A percentile compares a stretch with the other conserved stretches of the same genome.
phyloP scores from a whole-genome alignment of 2,329 filamentous ascomycete genomes.

The Microsporum ferrugineum region DNA sequence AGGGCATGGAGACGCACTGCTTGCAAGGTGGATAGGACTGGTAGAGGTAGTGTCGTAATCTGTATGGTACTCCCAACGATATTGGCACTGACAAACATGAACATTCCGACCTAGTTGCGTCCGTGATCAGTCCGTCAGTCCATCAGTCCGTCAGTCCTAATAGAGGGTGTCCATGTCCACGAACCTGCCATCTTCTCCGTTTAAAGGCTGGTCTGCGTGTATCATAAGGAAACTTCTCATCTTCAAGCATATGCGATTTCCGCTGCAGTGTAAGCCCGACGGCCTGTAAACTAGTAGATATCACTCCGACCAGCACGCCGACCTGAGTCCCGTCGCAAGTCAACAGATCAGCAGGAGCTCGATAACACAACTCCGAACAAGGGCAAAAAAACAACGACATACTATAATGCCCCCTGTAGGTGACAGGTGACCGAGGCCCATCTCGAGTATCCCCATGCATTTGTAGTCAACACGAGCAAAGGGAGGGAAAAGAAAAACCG shows the following conservation, averaged over 20 bases:
- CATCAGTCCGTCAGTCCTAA: not conserved
- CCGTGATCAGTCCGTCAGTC: not conserved
- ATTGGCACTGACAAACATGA: constrained; percentile 92
- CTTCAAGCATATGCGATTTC: constrained; percentile 95
- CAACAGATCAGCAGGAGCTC: not conserved
- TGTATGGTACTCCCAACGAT: constrained; percentile 91
- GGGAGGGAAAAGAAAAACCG: constrained; percentile 6
- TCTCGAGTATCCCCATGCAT: constrained; percentile 35
- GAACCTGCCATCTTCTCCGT: constrained; percentile 77
- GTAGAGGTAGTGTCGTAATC: constrained; percentile 88
- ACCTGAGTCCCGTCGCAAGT: constrained; percentile 45
- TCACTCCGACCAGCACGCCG: constrained; percentile 80
- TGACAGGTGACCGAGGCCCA: constrained; percentile 67
- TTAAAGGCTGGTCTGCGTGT: constrained; percentile 76
- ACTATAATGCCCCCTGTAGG: constrained; percentile 67
- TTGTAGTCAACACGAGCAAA: constrained; percentile 11
- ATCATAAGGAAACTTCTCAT: constrained; percentile 74
- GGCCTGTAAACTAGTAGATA: constrained; percentile 91
- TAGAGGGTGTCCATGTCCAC: not conserved
- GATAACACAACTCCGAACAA: constrained; percentile 1
- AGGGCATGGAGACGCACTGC: constrained; percentile 41
- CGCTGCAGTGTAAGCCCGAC: constrained; percentile 90
- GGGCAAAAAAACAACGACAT: constrained; percentile 26
- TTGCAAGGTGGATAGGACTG: constrained; percentile 88
- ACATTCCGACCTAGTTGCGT: constrained; percentile 61